Percentiles rank a stretch among this genome's conserved stretches.
Evolutionary conservation across 169 alveolate species (phyloP).

Genomic region (Babesia ovata): DNA sequence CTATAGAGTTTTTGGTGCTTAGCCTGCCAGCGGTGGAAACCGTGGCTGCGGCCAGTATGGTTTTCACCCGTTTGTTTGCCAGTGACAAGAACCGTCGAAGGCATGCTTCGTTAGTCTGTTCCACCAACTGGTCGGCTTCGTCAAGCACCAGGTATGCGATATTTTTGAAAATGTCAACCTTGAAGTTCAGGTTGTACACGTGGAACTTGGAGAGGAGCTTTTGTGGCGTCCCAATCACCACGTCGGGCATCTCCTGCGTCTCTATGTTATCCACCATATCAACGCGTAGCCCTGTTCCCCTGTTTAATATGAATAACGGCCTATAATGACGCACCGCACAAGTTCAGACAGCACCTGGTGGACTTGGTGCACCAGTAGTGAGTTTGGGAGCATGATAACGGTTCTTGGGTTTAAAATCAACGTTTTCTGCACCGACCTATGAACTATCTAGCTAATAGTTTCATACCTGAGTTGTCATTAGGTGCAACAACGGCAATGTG

Average conservation of each 20-base stretch:
- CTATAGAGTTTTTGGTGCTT: constrained; percentile 28
- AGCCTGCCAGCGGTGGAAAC: constrained; percentile 34
- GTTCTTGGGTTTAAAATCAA: constrained; percentile 21
- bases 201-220: constrained; percentile 44
- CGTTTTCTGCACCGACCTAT: neutral
- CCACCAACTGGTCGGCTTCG: constrained; percentile 58
- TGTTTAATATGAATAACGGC: neutral
- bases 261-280: constrained; percentile 52
- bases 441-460: neutral
- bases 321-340: constrained; percentile 17
- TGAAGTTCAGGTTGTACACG: constrained; percentile 52
- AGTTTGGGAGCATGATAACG: constrained; percentile 44
- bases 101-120: neutral
- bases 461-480: constrained; percentile 2
- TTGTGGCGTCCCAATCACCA: constrained; percentile 46
- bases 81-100: constrained; percentile 9
- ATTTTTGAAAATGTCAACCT: constrained; percentile 43
- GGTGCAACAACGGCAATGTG: constrained; percentile 85
- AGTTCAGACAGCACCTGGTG: constrained; percentile 28
- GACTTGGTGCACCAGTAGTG: constrained; percentile 52
- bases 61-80: constrained; percentile 3
- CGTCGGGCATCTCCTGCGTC: constrained; percentile 50
- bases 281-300: constrained; percentile 29
- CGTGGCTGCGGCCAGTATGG: constrained; percentile 35
- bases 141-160: constrained; percentile 53